Conservation (phyloP, 2,329 filamentous ascomycete species). For the Neurospora crassa region DNA sequence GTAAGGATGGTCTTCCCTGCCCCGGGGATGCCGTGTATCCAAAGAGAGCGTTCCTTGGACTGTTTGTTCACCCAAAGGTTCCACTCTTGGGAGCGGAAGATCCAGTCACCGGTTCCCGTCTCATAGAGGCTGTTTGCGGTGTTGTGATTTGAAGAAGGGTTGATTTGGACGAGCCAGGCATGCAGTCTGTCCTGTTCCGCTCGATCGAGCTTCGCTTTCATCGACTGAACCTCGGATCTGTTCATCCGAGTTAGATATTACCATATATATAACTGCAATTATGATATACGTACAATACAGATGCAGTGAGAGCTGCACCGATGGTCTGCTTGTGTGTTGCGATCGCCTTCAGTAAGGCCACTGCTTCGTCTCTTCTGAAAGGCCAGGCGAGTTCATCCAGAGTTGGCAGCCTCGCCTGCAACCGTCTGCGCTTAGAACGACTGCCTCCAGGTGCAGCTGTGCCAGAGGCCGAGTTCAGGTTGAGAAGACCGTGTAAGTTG, state of each 20-base stretch:
- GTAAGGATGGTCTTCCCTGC: slow-evolving; percentile 13
- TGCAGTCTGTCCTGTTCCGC: slow-evolving; percentile 1
- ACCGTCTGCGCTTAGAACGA: background rate
- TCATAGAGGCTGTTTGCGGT: slow-evolving; percentile 6
- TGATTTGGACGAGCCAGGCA: background rate
- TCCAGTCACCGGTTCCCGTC: slow-evolving; percentile 8
- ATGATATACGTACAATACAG: slow-evolving; percentile 1
- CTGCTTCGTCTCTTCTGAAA: slow-evolving; percentile 3
- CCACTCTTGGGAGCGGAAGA: slow-evolving; percentile 8
- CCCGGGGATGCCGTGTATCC: slow-evolving; percentile 13
- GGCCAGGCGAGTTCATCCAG: slow-evolving; percentile 5
- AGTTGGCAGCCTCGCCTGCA: background rate
- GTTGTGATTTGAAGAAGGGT: slow-evolving; percentile 2
- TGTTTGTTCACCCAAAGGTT: slow-evolving; percentile 4
- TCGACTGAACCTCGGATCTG: background rate
- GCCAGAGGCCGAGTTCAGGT: background rate
- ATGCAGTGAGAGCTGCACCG: slow-evolving; percentile 5
- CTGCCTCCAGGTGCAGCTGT: no score
- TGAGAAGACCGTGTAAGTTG: background rate
- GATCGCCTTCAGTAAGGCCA: slow-evolving; percentile 3
- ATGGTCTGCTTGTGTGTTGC: slow-evolving; percentile 9
- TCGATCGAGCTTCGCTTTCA: background rate
- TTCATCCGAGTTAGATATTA: background rate
- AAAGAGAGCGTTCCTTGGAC: slow-evolving; percentile 3
- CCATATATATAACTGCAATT: background rate